These are phyloP conservation scores for Cercospora brassicicola DNA, from an alignment of 2,329 filamentous ascomycete species.

Conservation along the genomic window DNA sequence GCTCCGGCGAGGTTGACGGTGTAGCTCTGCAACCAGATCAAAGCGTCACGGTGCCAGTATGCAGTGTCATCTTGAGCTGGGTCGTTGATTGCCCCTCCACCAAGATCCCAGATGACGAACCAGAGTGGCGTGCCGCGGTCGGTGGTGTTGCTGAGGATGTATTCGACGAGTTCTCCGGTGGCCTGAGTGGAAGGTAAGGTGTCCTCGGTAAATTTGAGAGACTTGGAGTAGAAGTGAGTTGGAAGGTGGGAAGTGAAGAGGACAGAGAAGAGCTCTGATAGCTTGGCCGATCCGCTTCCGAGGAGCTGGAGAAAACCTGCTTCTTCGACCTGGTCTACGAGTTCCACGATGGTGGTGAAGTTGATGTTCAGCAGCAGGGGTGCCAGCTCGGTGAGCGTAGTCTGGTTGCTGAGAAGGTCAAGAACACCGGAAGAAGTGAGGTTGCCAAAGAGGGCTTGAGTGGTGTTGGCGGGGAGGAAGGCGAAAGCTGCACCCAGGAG, in stretches of 20 bases:
- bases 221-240: conserved; percentile 25
- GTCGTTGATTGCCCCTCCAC: conserved; percentile 21
- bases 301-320: conserved; percentile 6
- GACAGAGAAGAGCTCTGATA: conserved; percentile 13
- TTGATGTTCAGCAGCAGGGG: conserved; percentile 19
- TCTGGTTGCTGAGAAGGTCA: conserved; percentile 17
- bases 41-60: conserved; percentile 23
- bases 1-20: conserved; percentile 15
- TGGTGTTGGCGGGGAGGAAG: neutral
- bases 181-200: conserved; percentile 7
- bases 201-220: conserved; percentile 13
- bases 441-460: conserved; percentile 14
- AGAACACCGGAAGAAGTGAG: conserved; percentile 15
- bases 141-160: conserved; percentile 16
- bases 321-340: conserved; percentile 14
- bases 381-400: conserved; percentile 10
- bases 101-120: conserved; percentile 25
- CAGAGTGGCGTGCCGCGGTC: conserved; percentile 19
- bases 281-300: neutral
- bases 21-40: conserved; percentile 22
- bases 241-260: conserved; percentile 20
- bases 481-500: conserved; percentile 5
- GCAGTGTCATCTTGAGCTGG: conserved; percentile 16
- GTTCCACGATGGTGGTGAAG: conserved; percentile 17
- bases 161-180: conserved; percentile 18